Base-by-base conservation (phyloP, 1,139 yeast genomes). In the Blastobotrys serpentis region DNA sequence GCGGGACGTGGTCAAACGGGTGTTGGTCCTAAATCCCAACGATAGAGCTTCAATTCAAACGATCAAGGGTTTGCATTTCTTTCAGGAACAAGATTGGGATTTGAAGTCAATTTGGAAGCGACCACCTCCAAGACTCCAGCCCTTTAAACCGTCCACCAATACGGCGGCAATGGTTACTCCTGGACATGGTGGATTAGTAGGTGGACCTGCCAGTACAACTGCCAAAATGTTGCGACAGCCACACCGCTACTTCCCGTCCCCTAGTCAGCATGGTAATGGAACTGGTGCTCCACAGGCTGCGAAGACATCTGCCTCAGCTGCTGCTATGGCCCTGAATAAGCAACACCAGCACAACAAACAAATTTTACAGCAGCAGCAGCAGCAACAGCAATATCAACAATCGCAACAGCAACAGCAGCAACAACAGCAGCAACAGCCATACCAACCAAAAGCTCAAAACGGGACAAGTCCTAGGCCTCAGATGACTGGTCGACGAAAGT, bases 1-100 rank as follows among this genome's bases (percentile, higher is more conserved):
- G 1, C 73, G 86, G 42, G 86, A 82, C 56, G 71, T 90, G 46
- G 80, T 89, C 29, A 86, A 86, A 62, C 74, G 77, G 50, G 76
- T 88, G 2, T 71, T 94, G 49, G 75, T 84, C 0, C 68, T 78
- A 38, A 70, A 87, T 56, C 95, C 96, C 0, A 72, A 73, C 22
- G 75, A 78, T 39, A 73, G 98, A 59, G 75, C 84, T 23, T 73
- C 84, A 0, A 71, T 89, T 22, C 69, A 69, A 3, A 82, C 80
- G 53, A 81, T 92, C 43, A 84, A 87, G 73, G 65, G 69, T 10
- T 96, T 90, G 66, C 78, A 75, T 49, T 90, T 94, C 72, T 90
- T 87, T 62, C 74, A 76, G 42, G 76, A 73, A 4, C 67, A 84
- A 13, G 74, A 85, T 53, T 90, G 95, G 83, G 78, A 84, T 57